phyloP scores from a whole-genome alignment of 257 asterid species.

The Euphrasia confusa region DNA sequence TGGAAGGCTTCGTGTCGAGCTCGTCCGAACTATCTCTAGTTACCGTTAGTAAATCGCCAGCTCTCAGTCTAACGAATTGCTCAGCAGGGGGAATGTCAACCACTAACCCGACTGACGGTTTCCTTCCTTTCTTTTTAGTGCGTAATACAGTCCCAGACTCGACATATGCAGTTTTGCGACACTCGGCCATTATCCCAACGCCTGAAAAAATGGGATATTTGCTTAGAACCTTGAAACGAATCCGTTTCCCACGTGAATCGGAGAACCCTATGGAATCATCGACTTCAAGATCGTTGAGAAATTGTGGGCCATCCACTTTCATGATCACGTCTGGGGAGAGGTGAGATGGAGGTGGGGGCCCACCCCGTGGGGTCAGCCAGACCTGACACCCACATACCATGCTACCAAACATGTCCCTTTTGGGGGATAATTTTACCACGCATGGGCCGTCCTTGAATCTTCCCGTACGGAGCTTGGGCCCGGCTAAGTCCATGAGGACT shows the following conservation, averaged over 20 bases:
- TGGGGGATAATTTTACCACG: conserved; percentile 58
- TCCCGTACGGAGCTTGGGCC: conserved; percentile 76
- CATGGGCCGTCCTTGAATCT: conserved; percentile 57
- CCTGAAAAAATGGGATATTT: conserved; percentile 58
- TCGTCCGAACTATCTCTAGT: conserved; percentile 51
- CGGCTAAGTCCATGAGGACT: conserved; percentile 77
- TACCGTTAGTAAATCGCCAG: conserved; percentile 56
- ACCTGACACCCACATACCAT: conserved; percentile 47
- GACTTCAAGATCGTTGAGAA: conserved; percentile 44
- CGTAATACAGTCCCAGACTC: conserved; percentile 52
- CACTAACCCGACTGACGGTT: conserved; percentile 43
- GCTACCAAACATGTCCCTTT: conserved; percentile 47
- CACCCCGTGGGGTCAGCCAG: conserved; percentile 53
- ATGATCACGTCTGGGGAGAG: conserved; percentile 49
- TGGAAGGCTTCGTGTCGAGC: conserved; percentile 24
- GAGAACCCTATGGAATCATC: conserved; percentile 44
- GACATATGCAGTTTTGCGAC: conserved; percentile 50
- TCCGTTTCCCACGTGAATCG: conserved; percentile 54
- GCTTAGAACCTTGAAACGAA: conserved; percentile 41
- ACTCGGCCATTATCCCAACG: conserved; percentile 59
- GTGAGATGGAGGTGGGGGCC: conserved; percentile 61
- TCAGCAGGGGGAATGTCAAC: conserved; percentile 51
- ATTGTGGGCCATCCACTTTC: conserved; percentile 46
- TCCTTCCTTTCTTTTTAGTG: conserved; percentile 39
- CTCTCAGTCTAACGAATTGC: conserved; percentile 54